Evolutionary conservation across 2,329 filamentous ascomycete genomes (phyloP).

Genomic region (Metarhizium humberi): DNA sequence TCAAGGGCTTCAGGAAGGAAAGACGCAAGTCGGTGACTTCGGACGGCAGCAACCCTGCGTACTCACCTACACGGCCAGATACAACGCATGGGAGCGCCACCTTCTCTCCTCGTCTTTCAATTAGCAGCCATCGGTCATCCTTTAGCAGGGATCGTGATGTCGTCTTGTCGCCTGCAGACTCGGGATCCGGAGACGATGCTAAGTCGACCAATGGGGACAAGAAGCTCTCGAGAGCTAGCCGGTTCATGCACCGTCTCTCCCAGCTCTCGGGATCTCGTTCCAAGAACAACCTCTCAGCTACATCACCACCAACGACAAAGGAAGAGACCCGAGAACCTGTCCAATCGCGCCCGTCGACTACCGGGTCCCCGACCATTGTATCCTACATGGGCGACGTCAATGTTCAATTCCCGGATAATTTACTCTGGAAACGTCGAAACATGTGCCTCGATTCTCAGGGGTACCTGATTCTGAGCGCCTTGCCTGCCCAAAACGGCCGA

Average conservation of each 20-base stretch:
- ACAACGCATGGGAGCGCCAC: constrained; percentile 32
- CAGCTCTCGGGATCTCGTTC: constrained; percentile 38
- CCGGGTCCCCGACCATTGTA: constrained; percentile 34
- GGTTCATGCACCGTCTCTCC: constrained; percentile 51
- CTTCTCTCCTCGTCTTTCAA: constrained; percentile 53
- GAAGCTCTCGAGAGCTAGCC: constrained; percentile 41
- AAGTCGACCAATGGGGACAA: constrained; percentile 32
- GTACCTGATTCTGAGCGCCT: constrained; percentile 66
- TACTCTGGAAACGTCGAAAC: constrained; percentile 91
- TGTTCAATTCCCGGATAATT: constrained; percentile 90
- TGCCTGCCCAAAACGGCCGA: constrained; percentile 44
- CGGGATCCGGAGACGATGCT: constrained; percentile 37
- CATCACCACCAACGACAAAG: constrained; percentile 42
- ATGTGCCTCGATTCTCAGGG: constrained; percentile 79
- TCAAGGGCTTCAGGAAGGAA: constrained; percentile 54
- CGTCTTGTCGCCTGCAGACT: constrained; percentile 32
- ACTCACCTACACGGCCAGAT: constrained; percentile 38
- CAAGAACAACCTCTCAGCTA: constrained; percentile 33
- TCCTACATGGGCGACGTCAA: constrained; percentile 83
- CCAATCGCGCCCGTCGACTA: constrained; percentile 17
- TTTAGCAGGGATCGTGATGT: constrained; percentile 32
- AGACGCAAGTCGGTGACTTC: constrained; percentile 42
- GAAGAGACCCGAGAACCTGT: constrained; percentile 27
- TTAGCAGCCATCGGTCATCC: constrained; percentile 49
- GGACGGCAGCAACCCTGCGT: constrained; percentile 20